Conservation (phyloP, 768 basidiomycete genomes). For the Cystobasidium onofrii region DNA sequence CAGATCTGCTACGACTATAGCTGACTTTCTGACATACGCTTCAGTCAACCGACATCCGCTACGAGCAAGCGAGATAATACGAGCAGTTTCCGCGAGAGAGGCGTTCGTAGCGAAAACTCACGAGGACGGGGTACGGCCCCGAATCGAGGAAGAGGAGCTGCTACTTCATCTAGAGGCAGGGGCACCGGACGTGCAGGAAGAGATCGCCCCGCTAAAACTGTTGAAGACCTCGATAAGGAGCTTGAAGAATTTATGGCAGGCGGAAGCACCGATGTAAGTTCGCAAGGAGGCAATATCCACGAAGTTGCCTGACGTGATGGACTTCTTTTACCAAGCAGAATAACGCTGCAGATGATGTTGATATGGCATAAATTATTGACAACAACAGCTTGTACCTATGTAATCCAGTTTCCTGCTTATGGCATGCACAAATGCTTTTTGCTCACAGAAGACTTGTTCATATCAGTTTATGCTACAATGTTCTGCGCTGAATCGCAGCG, state of each 20-base stretch:
- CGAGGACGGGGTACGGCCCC: not conserved
- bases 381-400: not conserved
- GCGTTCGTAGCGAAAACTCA: not conserved
- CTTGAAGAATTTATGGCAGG: slow-evolving; percentile 40
- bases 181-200: not conserved
- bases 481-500: no score
- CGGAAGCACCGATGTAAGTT: not conserved
- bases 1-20: not conserved
- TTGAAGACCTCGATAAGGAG: slow-evolving; percentile 39
- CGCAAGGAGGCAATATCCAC: not conserved
- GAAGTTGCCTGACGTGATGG: not conserved
- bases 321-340: not conserved
- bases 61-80: slow-evolving; percentile 12
- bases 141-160: not conserved
- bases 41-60: not conserved
- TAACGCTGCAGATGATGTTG: not conserved
- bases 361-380: not conserved
- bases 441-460: no score
- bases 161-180: slow-evolving; percentile 1
- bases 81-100: slow-evolving; percentile 6
- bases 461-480: no score
- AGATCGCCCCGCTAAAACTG: slow-evolving; percentile 35
- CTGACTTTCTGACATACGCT: not conserved
- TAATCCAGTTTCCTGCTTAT: no score
- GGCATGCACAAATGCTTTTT: no score